Percentiles rank a stretch among this genome's conserved stretches.
Evolutionary conservation across 2,329 filamentous ascomycete species (phyloP).

Genomic region (Microsporum audouinii): DNA sequence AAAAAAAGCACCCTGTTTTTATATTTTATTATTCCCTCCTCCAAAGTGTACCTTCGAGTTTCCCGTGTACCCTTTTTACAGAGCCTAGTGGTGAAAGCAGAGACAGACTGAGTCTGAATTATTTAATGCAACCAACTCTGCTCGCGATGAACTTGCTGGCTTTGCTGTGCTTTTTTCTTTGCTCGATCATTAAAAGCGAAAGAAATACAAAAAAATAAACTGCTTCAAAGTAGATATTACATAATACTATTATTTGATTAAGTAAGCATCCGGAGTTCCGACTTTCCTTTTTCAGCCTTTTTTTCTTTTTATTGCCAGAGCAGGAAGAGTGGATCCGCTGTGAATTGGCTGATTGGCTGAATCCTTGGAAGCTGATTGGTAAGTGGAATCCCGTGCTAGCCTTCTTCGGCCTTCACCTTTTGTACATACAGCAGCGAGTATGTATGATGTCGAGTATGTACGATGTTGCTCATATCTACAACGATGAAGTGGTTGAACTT

Average conservation of each 20-base stretch:
- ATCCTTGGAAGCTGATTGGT: no score
- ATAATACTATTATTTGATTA: not conserved
- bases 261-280: not conserved
- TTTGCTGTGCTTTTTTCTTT: not conserved
- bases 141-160: not conserved
- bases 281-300: not conserved
- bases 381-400: no score
- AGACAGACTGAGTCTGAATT: not conserved
- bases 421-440: no score
- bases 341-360: no score
- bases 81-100: not conserved
- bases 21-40: not conserved
- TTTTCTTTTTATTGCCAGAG: not conserved
- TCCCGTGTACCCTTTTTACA: not conserved
- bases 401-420: no score
- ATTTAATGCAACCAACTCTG: not conserved
- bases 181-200: not conserved
- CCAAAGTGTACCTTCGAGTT: not conserved
- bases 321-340: no score
- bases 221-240: not conserved
- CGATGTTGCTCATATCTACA: no score
- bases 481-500: no score
- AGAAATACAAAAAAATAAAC: not conserved
- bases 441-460: no score
- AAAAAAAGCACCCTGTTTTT: conserved; percentile 1